Evolutionary conservation across 139 green algal species (phyloP), one percentile per base, ranked within the genome.

Genomic region (Yamagishiella unicocca): DNA sequence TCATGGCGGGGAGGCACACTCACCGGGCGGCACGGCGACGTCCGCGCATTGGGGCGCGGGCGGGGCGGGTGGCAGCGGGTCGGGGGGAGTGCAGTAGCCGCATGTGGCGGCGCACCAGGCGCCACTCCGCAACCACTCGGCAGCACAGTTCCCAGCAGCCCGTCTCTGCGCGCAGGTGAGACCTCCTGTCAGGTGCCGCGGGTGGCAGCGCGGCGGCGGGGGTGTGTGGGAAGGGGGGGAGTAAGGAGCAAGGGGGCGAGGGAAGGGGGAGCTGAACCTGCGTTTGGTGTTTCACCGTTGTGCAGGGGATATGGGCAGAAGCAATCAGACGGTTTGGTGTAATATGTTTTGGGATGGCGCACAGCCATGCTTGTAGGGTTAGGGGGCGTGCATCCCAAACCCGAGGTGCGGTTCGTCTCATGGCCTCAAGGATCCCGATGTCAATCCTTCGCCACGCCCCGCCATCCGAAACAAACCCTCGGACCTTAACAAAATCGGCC

Each of bases 61-160:
- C 43, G 62, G 79, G 40, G 67, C 43, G 25, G 62, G 17, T 9
- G 80, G 80, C 80, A 85, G 79, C 40, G 80, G 64, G 25, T 67
- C 29, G 8, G n/a, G 29, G 61, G 66, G 61, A 0, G 53, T 85
- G 82, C 87, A 91, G 53, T 54, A 55, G 38, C 87, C 81, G 46
- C 87, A 91, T 4, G 73, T 87, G 43, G 85, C 81, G n/a, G 81
- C 46, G 62, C 87, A 91, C 70, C 84, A 90, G 72, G 22, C 14
- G n/a, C 87, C 87, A 27, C 9, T 46, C 54, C 33, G 42, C 31
- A 91, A 42, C 62, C 74, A 91, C 31, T 75, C 62, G n/a, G 73
- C 42, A 53, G 29, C 58, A 75, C 87, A 91, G 54, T 80, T 85
- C 37, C 87, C 81, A 5, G 8, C 27, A 4, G 61, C 71, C 37